These are phyloP conservation scores for Symbiodinium pilosum DNA, from an alignment of 73 alveolate genomes.

Conservation along the genomic window DNA sequence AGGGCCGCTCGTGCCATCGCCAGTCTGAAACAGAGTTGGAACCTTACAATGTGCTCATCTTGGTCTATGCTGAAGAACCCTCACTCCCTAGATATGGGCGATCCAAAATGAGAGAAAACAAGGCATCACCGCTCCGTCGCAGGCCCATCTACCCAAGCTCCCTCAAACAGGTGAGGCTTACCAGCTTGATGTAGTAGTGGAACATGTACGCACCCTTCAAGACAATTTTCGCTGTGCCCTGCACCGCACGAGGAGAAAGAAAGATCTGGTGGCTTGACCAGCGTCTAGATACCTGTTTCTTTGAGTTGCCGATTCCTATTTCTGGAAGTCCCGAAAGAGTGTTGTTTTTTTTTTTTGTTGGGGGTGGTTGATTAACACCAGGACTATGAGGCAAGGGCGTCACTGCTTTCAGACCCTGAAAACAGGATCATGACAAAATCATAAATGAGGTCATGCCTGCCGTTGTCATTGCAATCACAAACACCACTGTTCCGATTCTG, in stretches of 20 bases:
- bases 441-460: too few species aligned
- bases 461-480: too few species aligned
- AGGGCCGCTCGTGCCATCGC: constrained; percentile 32
- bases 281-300: background rate
- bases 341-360: too few species aligned
- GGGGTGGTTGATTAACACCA: too few species aligned
- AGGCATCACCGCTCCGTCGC: too few species aligned
- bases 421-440: too few species aligned
- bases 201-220: constrained; percentile 92
- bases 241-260: background rate
- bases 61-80: background rate
- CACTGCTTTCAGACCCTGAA: too few species aligned
- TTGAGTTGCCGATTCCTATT: background rate
- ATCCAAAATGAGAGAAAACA: background rate
- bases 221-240: constrained; percentile 93
- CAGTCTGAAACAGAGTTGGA: constrained; percentile 64
- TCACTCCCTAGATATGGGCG: too few species aligned
- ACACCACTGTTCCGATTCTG: too few species aligned
- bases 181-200: constrained; percentile 95
- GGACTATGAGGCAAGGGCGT: too few species aligned
- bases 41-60: background rate
- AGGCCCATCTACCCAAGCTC: background rate
- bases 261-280: background rate
- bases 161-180: background rate
- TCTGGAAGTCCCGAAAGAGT: background rate